Base-by-base conservation (phyloP, 2,329 filamentous ascomycete genomes). In the Penicillium digitatum region DNA sequence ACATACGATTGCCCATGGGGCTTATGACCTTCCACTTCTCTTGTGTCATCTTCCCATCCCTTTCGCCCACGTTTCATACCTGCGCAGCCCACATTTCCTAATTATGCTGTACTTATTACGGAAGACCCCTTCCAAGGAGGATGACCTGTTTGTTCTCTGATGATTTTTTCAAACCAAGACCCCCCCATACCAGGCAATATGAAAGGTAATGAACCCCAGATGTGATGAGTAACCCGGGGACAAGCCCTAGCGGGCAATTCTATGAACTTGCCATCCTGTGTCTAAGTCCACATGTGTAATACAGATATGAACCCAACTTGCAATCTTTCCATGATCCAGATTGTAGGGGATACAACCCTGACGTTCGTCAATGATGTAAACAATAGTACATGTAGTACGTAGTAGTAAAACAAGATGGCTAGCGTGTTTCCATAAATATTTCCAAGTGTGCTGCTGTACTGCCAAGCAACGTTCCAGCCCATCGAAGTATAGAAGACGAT, bases 121-220 rank as follows among this genome's bases (percentile, higher is more conserved):
- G 56, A 43, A 52, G 54, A 40, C 31, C 45, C 32, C 46, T 39
- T 48, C 27, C 26, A 44, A 43, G n/a, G 32, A 20, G 51, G 52
- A 54, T 48, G 55, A 55, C 46, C 51, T 58, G 54, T 43, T 49
- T 58, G 54, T 43, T 49, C 52, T 52, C 51, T 55, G 56, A 58
- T 62, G 57, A 60, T 57, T 47, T 54, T 60, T 53, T 49, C 54
- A 37, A 43, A 55, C 48, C 51, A 62, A 60, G 55, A 49, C 48
- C 42, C 50, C 42, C 37, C 39, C 29, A 51, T 35, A 45, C 31
- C 24, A 48, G 46, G 45, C 50, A 48, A 54, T 39, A 60, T 71
- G 65, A 63, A 69, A 69, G 48, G 68, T 66, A 37, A 69, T 63
- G 38, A 69, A 69, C 55, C 31, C 68, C 68, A 44, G 63, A 69